phyloP scores from a whole-genome alignment of 2,329 filamentous ascomycete species.

The Penicillium decumbens region DNA sequence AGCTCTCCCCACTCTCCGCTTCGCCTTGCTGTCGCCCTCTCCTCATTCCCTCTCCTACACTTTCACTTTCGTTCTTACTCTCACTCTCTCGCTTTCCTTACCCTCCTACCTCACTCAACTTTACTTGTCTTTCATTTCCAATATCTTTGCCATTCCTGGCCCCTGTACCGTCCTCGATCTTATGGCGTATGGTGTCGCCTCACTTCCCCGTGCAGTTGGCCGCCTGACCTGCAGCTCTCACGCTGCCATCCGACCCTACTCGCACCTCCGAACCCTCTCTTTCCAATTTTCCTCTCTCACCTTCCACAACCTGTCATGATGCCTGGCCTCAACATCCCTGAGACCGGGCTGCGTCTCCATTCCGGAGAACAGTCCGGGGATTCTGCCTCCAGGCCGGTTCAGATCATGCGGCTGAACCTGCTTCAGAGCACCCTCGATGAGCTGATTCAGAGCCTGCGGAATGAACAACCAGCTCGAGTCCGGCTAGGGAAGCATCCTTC shows the following conservation, averaged over 20 bases:
- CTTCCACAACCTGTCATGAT: slow-evolving; percentile 27
- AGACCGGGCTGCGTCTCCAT: slow-evolving; percentile 40
- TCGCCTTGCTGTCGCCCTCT: slow-evolving; percentile 21
- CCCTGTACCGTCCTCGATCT: slow-evolving; percentile 21
- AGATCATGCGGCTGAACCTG: slow-evolving; percentile 47
- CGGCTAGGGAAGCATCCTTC: slow-evolving; percentile 50
- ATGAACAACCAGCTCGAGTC: slow-evolving; percentile 43
- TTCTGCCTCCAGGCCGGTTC: slow-evolving; percentile 32
- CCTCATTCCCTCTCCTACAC: slow-evolving; percentile 12
- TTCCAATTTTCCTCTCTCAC: slow-evolving; percentile 7
- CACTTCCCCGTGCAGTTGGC: slow-evolving; percentile 32
- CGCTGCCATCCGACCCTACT: slow-evolving; percentile 34
- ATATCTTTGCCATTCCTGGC: slow-evolving; percentile 19
- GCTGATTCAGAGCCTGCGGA: slow-evolving; percentile 42
- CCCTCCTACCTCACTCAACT: slow-evolving; percentile 10
- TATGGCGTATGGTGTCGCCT: slow-evolving; percentile 32
- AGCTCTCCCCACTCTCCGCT: slow-evolving; percentile 25
- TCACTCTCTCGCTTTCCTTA: slow-evolving; percentile 8
- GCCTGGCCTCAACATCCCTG: slow-evolving; percentile 33
- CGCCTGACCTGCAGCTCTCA: slow-evolving; percentile 38
- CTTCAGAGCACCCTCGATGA: slow-evolving; percentile 44
- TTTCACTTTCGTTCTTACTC: slow-evolving; percentile 4
- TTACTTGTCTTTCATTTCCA: slow-evolving; percentile 9
- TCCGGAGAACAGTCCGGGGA: slow-evolving; percentile 31
- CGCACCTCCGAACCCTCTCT: slow-evolving; percentile 17